These are phyloP conservation scores for Diaporthe sp. DNA, from an alignment of 2,329 filamentous ascomycete species.

Conservation along the genomic window DNA sequence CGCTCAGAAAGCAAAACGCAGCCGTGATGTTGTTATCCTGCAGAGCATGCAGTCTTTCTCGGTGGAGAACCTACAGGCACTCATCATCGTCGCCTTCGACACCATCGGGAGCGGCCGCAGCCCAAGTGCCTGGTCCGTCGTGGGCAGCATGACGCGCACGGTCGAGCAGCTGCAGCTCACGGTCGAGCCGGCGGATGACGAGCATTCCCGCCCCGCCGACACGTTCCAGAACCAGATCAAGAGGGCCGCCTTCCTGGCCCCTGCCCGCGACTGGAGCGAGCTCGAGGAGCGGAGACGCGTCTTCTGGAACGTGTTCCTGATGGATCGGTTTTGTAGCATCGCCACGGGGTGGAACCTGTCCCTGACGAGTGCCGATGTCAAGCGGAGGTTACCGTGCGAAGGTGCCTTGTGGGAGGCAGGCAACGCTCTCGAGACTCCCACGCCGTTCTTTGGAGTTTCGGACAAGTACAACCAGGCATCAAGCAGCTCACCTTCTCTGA, in stretches of 20 bases:
- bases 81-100: slow-evolving; percentile 54
- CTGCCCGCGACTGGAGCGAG: slow-evolving; percentile 52
- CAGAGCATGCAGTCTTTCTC: slow-evolving; percentile 53
- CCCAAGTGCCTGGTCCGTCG: slow-evolving; percentile 54
- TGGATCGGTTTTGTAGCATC: slow-evolving; percentile 58
- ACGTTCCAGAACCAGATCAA: slow-evolving; percentile 50
- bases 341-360: slow-evolving; percentile 56
- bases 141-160: slow-evolving; percentile 55
- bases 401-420: slow-evolving; percentile 55
- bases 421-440: slow-evolving; percentile 52
- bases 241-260: slow-evolving; percentile 53
- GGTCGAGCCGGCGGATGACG: slow-evolving; percentile 45
- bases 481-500: neutral
- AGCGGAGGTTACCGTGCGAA: slow-evolving; percentile 56
- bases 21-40: slow-evolving; percentile 50
- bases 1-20: slow-evolving; percentile 44
- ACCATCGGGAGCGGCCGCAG: slow-evolving; percentile 53
- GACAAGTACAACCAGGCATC: slow-evolving; percentile 47
- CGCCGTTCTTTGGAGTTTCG: slow-evolving; percentile 58
- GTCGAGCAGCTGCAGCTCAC: slow-evolving; percentile 56
- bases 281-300: slow-evolving; percentile 56
- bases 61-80: slow-evolving; percentile 52
- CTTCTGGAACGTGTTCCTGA: slow-evolving; percentile 58
- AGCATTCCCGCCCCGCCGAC: slow-evolving; percentile 46
- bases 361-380: slow-evolving; percentile 54